Percentiles rank a stretch among this genome's conserved stretches.
Conservation (phyloP, 306 rosid species). For the Trifolium pratense region DNA sequence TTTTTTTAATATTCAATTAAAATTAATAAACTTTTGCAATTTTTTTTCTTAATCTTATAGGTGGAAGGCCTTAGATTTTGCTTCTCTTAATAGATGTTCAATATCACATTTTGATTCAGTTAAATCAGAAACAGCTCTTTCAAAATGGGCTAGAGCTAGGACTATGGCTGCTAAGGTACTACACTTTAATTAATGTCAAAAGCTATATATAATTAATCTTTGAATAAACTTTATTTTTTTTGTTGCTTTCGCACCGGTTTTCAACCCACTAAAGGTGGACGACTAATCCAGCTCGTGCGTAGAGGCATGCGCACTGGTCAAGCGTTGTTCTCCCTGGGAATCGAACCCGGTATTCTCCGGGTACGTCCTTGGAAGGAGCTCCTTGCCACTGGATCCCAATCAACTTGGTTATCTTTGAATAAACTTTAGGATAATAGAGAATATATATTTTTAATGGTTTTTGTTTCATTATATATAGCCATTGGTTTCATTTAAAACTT, state of each 20-base stretch:
- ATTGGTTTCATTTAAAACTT: constrained; percentile 6
- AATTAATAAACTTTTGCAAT: neutral
- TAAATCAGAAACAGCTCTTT: constrained; percentile 69
- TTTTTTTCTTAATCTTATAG: neutral
- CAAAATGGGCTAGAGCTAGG: constrained; percentile 82
- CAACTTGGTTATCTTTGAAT: constrained; percentile 40
- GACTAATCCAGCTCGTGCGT: no score
- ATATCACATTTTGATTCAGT: constrained; percentile 60
- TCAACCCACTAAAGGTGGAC: no score
- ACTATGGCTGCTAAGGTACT: constrained; percentile 91
- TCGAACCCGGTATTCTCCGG: no score
- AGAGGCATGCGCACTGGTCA: no score
- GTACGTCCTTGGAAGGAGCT: no score
- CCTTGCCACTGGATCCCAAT: no score
- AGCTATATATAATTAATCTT: constrained; percentile 13
- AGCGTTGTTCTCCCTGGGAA: no score
- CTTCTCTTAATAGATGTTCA: constrained; percentile 57
- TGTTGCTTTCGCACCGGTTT: no score
- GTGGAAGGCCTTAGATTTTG: constrained; percentile 87
- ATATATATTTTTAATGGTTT: neutral
- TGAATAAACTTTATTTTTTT: no score
- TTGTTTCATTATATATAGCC: constrained; percentile 22
- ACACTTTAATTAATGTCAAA: neutral
- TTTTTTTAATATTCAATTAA: no score
- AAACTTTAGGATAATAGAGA: neutral